These are phyloP conservation scores for Schwanniomyces yamadae DNA, from an alignment of 805 yeast genomes.

Conservation along the genomic window DNA sequence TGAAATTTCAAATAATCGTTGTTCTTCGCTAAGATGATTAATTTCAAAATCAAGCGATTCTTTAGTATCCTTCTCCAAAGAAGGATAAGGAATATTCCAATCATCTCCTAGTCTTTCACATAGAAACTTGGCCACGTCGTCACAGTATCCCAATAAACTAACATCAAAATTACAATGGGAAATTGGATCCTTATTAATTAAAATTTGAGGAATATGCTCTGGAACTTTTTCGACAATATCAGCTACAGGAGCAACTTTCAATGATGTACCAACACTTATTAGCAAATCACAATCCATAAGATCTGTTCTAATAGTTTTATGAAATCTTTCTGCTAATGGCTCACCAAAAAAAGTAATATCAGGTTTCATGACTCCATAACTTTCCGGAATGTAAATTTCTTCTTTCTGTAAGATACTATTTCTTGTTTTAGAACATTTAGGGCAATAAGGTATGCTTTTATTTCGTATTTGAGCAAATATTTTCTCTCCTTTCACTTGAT, in stretches of 20 bases:
- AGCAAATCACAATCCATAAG: conserved; percentile 72
- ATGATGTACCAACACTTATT: conserved; percentile 79
- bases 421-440: conserved; percentile 26
- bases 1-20: conserved; percentile 11
- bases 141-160: conserved; percentile 39
- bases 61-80: conserved; percentile 14
- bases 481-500: conserved; percentile 49
- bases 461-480: conserved; percentile 48
- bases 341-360: conserved; percentile 86
- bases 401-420: conserved; percentile 22
- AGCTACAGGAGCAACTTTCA: conserved; percentile 60
- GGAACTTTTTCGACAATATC: conserved; percentile 37
- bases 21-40: conserved; percentile 8
- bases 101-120: conserved; percentile 26
- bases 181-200: conserved; percentile 40
- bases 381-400: conserved; percentile 24
- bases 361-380: conserved; percentile 68
- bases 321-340: conserved; percentile 50
- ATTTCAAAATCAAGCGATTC: too few relatives aligned
- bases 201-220: conserved; percentile 33
- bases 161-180: conserved; percentile 39
- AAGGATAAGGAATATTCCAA: conserved; percentile 35
- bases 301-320: conserved; percentile 45
- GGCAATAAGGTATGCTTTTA: conserved; percentile 55
- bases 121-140: conserved; percentile 37